Base-by-base conservation (phyloP, 2,329 filamentous ascomycete genomes). In the Aureobasidium mangrovei region DNA sequence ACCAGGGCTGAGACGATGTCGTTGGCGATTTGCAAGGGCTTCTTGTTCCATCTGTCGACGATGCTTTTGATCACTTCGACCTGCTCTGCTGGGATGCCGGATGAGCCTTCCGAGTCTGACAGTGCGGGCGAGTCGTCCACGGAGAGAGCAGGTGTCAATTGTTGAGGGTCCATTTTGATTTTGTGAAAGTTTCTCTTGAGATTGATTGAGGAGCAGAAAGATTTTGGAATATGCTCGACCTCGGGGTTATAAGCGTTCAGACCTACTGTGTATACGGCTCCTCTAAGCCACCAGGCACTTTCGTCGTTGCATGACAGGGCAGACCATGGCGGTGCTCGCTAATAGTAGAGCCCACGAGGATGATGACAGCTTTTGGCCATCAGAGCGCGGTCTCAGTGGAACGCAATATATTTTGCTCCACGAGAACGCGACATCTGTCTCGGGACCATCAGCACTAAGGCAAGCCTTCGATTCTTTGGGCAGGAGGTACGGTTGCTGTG, bases 1-100 rank as follows among this genome's bases (percentile, higher is more conserved):
- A 52, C 47, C 40, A 53, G 31, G 28, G 49, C 49, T 36, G 49
- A 53, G 7, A 53, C 49, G 18, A 62, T 42, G 32, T 61, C 59
- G 46, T 55, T 60, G 6, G 58, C 53, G 7, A 56, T 56, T 26
- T 58, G 47, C 36, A 59, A 56, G 9, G 60, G 60, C 42, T 59
- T 38, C 18, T 56, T 54, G 41, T 60, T 51, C 57, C 53, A 61
- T 48, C 59, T 59, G 36, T 56, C 56, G 10, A 54, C 58, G 6
- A 54, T 56, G n/a, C 57, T 39, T 35, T 42, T 35, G 28, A 54
- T 54, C 40, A 60, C 56, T 7, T 61, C 56, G 39, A 53, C 36
- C 40, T 53, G 53, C 27, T 43, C 40, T 18, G 53, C 10, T 36
- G 54, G 33, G 6, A 55, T 48, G 24, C 41, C 53, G 7, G 24